Conservation (phyloP, 345 rosid species). For the Eucalyptus virginea region DNA sequence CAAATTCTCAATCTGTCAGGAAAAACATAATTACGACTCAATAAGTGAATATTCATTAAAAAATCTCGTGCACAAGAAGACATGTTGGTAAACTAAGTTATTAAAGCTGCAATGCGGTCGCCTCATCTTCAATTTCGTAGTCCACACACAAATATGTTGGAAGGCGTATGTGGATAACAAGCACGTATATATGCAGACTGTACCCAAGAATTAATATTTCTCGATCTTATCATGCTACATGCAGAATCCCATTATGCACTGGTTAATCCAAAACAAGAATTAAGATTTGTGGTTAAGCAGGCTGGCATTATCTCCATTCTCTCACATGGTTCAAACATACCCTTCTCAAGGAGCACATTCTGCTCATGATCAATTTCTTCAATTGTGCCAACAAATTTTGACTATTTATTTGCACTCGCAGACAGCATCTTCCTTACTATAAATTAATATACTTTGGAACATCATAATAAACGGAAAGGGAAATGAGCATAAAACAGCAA, state of each 20-base stretch:
- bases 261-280: background rate
- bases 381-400: background rate
- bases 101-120: background rate
- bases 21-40: background rate
- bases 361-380: background rate
- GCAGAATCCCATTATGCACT: background rate
- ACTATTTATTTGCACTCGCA: background rate
- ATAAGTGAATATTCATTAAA: background rate
- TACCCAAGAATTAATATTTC: background rate
- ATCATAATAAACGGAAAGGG: background rate
- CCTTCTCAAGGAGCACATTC: background rate
- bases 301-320: background rate
- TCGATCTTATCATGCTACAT: background rate
- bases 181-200: background rate
- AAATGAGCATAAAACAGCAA: background rate
- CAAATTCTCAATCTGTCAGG: conserved; percentile 48
- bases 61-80: background rate
- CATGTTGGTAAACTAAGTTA: background rate
- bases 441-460: background rate
- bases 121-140: background rate
- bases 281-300: background rate
- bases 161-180: background rate
- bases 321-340: background rate
- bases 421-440: background rate
- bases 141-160: background rate